phyloP scores from a whole-genome alignment of 768 basidiomycete genomes.

The Fomitopsis pulvina region DNA sequence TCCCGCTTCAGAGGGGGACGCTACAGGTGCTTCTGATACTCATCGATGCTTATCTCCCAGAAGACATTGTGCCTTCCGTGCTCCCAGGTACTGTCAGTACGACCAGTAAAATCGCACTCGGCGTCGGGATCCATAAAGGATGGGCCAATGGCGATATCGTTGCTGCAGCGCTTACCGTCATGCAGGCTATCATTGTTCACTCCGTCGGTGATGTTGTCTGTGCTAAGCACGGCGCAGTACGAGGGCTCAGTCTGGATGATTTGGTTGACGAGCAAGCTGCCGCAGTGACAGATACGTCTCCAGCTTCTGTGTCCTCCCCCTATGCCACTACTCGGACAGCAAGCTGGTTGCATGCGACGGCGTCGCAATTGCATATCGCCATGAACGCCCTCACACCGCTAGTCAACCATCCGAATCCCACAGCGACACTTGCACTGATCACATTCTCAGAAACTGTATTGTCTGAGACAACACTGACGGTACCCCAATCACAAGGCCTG shows the following conservation, averaged over 20 bases:
- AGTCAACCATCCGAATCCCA: constrained; percentile 62
- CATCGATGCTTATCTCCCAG: constrained; percentile 39
- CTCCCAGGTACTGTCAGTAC: constrained; percentile 80
- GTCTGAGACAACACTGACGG: constrained; percentile 47
- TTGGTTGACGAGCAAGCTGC: constrained; percentile 32
- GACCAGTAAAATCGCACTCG: constrained; percentile 67
- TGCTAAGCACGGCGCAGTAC: constrained; percentile 50
- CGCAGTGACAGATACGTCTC: background rate
- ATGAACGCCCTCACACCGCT: constrained; percentile 70
- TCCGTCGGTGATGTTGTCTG: constrained; percentile 68
- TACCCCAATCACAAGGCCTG: constrained; percentile 62
- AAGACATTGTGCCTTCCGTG: constrained; percentile 57
- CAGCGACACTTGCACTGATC: constrained; percentile 53
- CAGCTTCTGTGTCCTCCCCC: constrained; percentile 12
- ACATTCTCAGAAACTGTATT: constrained; percentile 51
- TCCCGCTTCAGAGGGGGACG: constrained; percentile 57
- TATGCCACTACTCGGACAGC: constrained; percentile 54
- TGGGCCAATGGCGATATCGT: constrained; percentile 74
- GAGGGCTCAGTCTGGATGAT: constrained; percentile 57
- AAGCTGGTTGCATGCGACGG: constrained; percentile 76
- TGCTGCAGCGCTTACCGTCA: constrained; percentile 46
- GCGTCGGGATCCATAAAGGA: constrained; percentile 42
- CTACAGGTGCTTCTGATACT: constrained; percentile 52
- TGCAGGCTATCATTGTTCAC: constrained; percentile 46
- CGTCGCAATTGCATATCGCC: constrained; percentile 79